These are phyloP conservation scores for Monosporozyma siamensis DNA, from an alignment of 805 yeast species.

Conservation along the genomic window DNA sequence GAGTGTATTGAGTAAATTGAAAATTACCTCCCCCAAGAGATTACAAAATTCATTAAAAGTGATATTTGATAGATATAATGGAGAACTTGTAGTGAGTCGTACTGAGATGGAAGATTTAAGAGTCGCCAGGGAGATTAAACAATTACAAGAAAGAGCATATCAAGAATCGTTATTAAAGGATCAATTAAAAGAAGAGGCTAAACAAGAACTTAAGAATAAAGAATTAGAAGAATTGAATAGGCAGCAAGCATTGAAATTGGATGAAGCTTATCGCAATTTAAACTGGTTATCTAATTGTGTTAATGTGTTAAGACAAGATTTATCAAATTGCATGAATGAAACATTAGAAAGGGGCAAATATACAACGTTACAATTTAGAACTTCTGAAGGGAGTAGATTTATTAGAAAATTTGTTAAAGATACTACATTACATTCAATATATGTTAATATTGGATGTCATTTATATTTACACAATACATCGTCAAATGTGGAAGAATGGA, in stretches of 20 bases:
- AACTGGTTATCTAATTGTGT: slow-evolving; percentile 20
- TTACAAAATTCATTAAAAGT: slow-evolving; percentile 32
- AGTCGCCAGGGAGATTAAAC: slow-evolving; percentile 46
- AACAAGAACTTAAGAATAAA: slow-evolving; percentile 11
- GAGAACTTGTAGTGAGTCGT: slow-evolving; percentile 51
- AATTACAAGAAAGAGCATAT: slow-evolving; percentile 61
- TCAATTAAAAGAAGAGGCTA: slow-evolving; percentile 41
- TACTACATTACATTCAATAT: slow-evolving; percentile 17
- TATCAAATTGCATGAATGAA: not conserved
- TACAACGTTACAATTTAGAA: slow-evolving; percentile 27
- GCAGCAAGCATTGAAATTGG: slow-evolving; percentile 11
- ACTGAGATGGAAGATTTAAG: slow-evolving; percentile 52
- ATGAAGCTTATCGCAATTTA: slow-evolving; percentile 14
- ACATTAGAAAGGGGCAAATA: slow-evolving; percentile 3
- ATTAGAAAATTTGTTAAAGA: slow-evolving; percentile 17
- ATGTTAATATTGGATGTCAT: slow-evolving; percentile 20
- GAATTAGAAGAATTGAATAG: slow-evolving; percentile 4
- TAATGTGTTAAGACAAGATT: not conserved
- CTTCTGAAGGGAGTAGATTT: slow-evolving; percentile 25
- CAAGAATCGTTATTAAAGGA: slow-evolving; percentile 51
- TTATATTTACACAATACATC: slow-evolving; percentile 32
- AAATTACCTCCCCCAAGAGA: slow-evolving; percentile 24
- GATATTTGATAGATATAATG: slow-evolving; percentile 46
- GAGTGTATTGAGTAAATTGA: slow-evolving; percentile 28
- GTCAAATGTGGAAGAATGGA: slow-evolving; percentile 55